Evolutionary conservation across 2,329 filamentous ascomycete species (phyloP).

Genomic region (Venturiaceae sp.): DNA sequence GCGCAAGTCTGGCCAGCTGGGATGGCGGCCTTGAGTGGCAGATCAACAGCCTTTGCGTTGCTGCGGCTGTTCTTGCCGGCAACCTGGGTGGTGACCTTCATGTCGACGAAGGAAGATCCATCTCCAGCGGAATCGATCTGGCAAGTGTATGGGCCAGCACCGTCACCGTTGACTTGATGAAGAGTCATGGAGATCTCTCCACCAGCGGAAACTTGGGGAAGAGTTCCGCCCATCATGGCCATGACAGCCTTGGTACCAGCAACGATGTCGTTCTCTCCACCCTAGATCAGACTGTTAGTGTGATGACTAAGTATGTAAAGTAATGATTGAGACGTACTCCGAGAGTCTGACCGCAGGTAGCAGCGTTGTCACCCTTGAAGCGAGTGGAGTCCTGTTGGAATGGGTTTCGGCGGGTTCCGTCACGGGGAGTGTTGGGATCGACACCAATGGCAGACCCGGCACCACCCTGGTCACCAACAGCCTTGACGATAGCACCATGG

Average conservation of each 20-base stretch:
- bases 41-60: slow-evolving; percentile 12
- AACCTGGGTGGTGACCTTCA: slow-evolving; percentile 45
- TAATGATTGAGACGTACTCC: slow-evolving; percentile 15
- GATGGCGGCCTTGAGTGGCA: slow-evolving; percentile 47
- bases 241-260: slow-evolving; percentile 48
- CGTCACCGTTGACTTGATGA: slow-evolving; percentile 59
- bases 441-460: slow-evolving; percentile 42
- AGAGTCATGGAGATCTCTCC: slow-evolving; percentile 52
- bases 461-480: slow-evolving; percentile 49
- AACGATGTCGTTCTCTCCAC: slow-evolving; percentile 47
- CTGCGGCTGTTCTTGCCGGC: slow-evolving; percentile 41
- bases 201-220: slow-evolving; percentile 51
- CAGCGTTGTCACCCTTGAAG: slow-evolving; percentile 44
- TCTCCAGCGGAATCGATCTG: slow-evolving; percentile 55
- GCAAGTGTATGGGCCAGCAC: slow-evolving; percentile 55
- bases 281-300: slow-evolving; percentile 14
- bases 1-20: slow-evolving; percentile 47
- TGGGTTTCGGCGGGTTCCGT: slow-evolving; percentile 49
- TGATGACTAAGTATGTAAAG: not conserved
- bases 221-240: slow-evolving; percentile 42
- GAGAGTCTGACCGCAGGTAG: slow-evolving; percentile 50
- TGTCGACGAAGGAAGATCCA: slow-evolving; percentile 41
- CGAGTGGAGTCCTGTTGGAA: slow-evolving; percentile 57
- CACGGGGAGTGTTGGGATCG: slow-evolving; percentile 47
- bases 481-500: slow-evolving; percentile 51